Evolutionary conservation across 2,329 filamentous ascomycete genomes (phyloP).

Genomic region (Fusarium verticillioides): DNA sequence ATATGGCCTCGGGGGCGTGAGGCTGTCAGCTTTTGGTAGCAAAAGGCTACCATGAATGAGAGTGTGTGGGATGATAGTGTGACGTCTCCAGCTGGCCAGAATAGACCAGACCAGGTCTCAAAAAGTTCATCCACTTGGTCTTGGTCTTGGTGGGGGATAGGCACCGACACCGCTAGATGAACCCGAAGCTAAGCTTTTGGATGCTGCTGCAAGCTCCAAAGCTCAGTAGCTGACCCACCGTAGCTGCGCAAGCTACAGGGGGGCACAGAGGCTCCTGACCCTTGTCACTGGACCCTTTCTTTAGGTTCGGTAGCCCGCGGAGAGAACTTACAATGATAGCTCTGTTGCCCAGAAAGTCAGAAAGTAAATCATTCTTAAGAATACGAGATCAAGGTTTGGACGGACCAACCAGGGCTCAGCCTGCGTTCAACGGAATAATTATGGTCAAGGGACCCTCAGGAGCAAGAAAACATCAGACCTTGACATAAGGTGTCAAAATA

Average conservation of each 20-base stretch:
- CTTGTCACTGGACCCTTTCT: slow-evolving; percentile 25
- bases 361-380: background rate
- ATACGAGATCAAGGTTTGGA: background rate
- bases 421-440: background rate
- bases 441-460: background rate
- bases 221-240: background rate
- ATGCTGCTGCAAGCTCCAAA: slow-evolving; percentile 3
- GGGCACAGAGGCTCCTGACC: slow-evolving; percentile 19
- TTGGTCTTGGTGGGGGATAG: slow-evolving; percentile 27
- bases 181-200: slow-evolving; percentile 21
- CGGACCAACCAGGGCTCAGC: background rate
- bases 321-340: too few species aligned
- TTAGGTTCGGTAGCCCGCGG: background rate
- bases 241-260: slow-evolving; percentile 30
- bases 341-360: background rate
- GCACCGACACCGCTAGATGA: background rate
- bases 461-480: too few species aligned
- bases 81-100: slow-evolving; percentile 24
- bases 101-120: background rate
- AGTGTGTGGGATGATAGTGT: slow-evolving; percentile 25
- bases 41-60: slow-evolving; percentile 14
- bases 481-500: too few species aligned
- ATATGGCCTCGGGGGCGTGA: slow-evolving; percentile 21
- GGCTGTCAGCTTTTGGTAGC: slow-evolving; percentile 5
- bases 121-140: slow-evolving; percentile 2